Percentiles rank a stretch among this genome's conserved stretches.
phyloP scores from a whole-genome alignment of 371 early-diverging fungal genomes.

The Mortierella sp. region DNA sequence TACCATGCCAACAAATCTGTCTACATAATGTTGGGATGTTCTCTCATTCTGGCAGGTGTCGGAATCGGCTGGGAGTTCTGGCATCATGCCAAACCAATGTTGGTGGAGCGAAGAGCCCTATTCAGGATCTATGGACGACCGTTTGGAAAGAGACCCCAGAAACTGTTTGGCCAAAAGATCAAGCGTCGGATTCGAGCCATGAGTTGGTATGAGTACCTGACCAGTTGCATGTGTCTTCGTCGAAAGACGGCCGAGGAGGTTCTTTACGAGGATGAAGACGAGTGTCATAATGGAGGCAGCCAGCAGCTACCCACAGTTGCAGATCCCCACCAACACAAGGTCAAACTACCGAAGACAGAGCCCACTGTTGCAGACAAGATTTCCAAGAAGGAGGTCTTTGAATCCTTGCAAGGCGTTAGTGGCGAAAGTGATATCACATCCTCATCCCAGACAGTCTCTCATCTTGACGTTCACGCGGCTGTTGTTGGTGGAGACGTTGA shows the following conservation, averaged over 20 bases:
- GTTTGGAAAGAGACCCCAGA: slow-evolving; percentile 38
- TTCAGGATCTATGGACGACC: slow-evolving; percentile 47
- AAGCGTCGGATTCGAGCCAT: not conserved
- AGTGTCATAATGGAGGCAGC: not conserved
- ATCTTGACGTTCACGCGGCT: not conserved
- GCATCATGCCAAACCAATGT: slow-evolving; percentile 32
- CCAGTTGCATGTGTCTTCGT: slow-evolving; percentile 24
- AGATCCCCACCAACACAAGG: not conserved
- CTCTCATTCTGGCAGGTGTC: slow-evolving; percentile 19
- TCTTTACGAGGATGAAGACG: slow-evolving; percentile 6
- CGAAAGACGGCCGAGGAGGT: slow-evolving; percentile 28
- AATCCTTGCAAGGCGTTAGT: not conserved
- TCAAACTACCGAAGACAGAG: no score
- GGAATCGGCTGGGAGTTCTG: slow-evolving; percentile 42
- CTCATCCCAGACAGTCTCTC: slow-evolving; percentile 5
- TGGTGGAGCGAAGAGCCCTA: slow-evolving; percentile 26
- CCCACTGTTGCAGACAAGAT: not conserved
- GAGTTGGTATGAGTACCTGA: slow-evolving; percentile 29
- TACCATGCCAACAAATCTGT: slow-evolving; percentile 30
- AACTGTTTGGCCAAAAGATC: slow-evolving; percentile 19
- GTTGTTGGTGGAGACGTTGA: no score
- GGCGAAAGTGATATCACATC: not conserved
- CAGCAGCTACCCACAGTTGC: no score
- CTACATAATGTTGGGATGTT: slow-evolving; percentile 33
- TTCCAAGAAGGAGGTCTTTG: not conserved